A percentile compares a stretch with the other conserved stretches of the same genome.
These are phyloP conservation scores for Debaryomyces robertsiae DNA, from an alignment of 1,139 yeast species.

Conservation along the genomic window DNA sequence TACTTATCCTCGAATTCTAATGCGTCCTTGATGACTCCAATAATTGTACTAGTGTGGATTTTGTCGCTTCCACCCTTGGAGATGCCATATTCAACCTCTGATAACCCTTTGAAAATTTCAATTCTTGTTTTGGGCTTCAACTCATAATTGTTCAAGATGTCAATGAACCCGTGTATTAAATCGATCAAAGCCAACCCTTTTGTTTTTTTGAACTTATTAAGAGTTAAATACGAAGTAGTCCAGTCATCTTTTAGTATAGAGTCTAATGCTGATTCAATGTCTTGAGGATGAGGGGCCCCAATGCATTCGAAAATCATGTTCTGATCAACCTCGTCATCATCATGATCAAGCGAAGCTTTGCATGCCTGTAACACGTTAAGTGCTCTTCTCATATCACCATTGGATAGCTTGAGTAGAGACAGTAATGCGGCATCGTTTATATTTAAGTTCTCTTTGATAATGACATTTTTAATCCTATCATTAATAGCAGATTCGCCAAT, in stretches of 20 bases:
- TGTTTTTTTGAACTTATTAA: conserved; percentile 60
- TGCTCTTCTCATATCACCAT: conserved; percentile 97
- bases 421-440: conserved; percentile 61
- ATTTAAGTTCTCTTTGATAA: conserved; percentile 63
- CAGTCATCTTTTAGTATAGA: conserved; percentile 85
- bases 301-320: conserved; percentile 89
- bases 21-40: conserved; percentile 79
- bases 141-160: conserved; percentile 66
- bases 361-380: conserved; percentile 94
- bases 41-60: conserved; percentile 86
- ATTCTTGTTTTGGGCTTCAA: conserved; percentile 64
- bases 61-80: conserved; percentile 92
- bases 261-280: conserved; percentile 72
- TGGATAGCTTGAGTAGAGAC: conserved; percentile 68
- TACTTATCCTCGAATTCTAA: conserved; percentile 32
- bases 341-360: conserved; percentile 63
- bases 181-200: conserved; percentile 93
- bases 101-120: conserved; percentile 64
- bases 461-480: conserved; percentile 66
- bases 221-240: conserved; percentile 72
- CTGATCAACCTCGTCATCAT: conserved; percentile 56
- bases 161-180: conserved; percentile 73
- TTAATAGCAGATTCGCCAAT: conserved; percentile 66
- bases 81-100: conserved; percentile 88
- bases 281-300: conserved; percentile 93